A percentile compares a stretch with the other conserved stretches of the same genome.
Evolutionary conservation across 1,284 basidiomycete species (phyloP).

Genomic region (Sphagnurus paluster): DNA sequence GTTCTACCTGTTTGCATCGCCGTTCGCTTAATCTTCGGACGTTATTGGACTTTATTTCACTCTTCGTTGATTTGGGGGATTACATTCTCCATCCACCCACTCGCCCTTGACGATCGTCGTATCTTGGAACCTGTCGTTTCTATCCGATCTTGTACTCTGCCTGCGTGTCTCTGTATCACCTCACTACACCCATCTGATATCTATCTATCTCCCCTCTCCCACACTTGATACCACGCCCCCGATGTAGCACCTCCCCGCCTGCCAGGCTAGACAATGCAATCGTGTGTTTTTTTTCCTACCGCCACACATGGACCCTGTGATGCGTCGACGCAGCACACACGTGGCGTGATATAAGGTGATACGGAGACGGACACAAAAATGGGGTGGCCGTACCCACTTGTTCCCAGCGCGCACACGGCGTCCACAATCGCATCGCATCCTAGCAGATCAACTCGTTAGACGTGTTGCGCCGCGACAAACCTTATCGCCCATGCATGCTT

Average conservation of each 20-base stretch:
- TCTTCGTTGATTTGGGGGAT: conserved; percentile 20
- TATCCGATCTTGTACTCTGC: conserved; percentile 19
- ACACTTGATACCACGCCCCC: conserved; percentile 20
- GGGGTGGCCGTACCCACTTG: conserved; percentile 6
- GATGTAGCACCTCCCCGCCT: conserved; percentile 12
- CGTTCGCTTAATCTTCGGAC: conserved; percentile 15
- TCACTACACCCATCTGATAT: conserved; percentile 8
- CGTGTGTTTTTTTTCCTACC: conserved; percentile 10
- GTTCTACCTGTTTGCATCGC: conserved; percentile 5
- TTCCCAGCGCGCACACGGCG: conserved; percentile 10
- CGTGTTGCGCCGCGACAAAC: conserved; percentile 13
- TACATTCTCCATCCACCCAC: conserved; percentile 6
- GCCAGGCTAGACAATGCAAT: conserved; percentile 13
- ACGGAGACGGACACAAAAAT: background rate
- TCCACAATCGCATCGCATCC: conserved; percentile 8
- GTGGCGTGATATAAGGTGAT: too few relatives aligned
- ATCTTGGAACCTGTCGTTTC: conserved; percentile 26
- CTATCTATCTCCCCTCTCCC: conserved; percentile 11
- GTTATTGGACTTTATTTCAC: conserved; percentile 19
- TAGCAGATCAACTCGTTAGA: conserved; percentile 18
- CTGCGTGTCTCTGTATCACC: conserved; percentile 23
- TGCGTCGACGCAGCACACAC: background rate
- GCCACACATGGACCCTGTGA: background rate
- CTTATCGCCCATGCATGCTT: conserved; percentile 15
- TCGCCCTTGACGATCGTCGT: conserved; percentile 1